Evolutionary conservation across 75 land plant species (phyloP), one percentile per base, ranked within the genome.

Genomic region (Chamaecyparis obtusa): DNA sequence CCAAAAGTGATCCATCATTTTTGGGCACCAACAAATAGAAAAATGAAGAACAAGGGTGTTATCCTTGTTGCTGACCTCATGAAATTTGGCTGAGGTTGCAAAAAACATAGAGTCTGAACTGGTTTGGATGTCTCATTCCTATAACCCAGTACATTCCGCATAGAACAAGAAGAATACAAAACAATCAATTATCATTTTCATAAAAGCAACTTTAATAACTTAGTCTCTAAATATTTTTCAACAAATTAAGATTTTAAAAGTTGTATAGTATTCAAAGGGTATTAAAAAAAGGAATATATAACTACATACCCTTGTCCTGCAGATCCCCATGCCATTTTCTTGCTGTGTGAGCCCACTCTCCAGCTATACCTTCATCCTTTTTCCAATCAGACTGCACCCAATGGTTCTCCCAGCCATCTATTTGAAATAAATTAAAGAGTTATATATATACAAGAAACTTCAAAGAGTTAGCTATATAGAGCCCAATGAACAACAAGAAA

Each of bases 371-470:
- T 36, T 95, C 96, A 89, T 89, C 92, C 85, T 89, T 95, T 88
- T 94, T 96, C 96, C 95, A 96, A 30, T 96, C 98, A 24, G 95
- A 96, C 69, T 88, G 91, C 71, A 96, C 95, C 98, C 96, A 95
- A 10, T 90, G 89, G 24, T 88, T 89, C 82, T 96, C n/a, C n/a
- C n/a, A n/a, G n/a, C n/a, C n/a, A n/a, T n/a, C n/a, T n/a, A n/a
- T n/a, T n/a, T n/a, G n/a, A n/a, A n/a, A n/a, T n/a, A n/a, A n/a
- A n/a, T n/a, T n/a, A n/a, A n/a, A n/a, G n/a, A n/a, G n/a, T n/a
- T n/a, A n/a, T n/a, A n/a, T n/a, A n/a, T n/a, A n/a, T n/a, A n/a
- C n/a, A n/a, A n/a, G n/a, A n/a, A n/a, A n/a, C n/a, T n/a, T n/a
- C n/a, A n/a, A n/a, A n/a, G n/a, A n/a, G n/a, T n/a, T n/a, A n/a